Conservation (phyloP, 192 early-diverging fungal genomes). For the Spizellomyces sp. region DNA sequence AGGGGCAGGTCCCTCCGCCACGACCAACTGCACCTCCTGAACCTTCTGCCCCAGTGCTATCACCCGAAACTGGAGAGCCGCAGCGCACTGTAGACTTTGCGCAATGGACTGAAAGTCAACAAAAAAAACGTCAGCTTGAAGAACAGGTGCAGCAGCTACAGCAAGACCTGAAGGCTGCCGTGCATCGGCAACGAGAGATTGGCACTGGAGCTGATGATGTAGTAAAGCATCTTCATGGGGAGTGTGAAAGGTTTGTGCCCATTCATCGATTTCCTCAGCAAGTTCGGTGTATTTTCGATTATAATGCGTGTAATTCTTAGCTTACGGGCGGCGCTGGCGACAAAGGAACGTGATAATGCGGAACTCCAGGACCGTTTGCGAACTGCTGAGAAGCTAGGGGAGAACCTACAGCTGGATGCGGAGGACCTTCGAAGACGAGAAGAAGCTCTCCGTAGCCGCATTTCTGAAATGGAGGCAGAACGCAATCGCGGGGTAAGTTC, state of each 20-base stretch:
- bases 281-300: background rate
- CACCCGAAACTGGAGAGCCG: constrained; percentile 1
- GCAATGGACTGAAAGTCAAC: background rate
- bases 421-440: constrained; percentile 6
- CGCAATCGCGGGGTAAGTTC: constrained; percentile 23
- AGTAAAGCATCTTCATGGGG: constrained; percentile 38
- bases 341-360: constrained; percentile 5
- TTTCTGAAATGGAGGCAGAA: constrained; percentile 28
- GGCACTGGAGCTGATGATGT: constrained; percentile 35
- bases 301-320: background rate
- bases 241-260: constrained; percentile 32
- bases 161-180: constrained; percentile 41
- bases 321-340: background rate
- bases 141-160: constrained; percentile 39
- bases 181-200: constrained; percentile 37
- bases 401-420: constrained; percentile 1
- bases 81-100: constrained; percentile 5
- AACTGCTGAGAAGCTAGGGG: constrained; percentile 3
- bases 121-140: constrained; percentile 28
- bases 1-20: constrained; percentile 8
- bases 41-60: constrained; percentile 12
- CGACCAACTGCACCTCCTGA: constrained; percentile 17
- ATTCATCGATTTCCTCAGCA: background rate
- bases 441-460: constrained; percentile 2
- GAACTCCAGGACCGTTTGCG: constrained; percentile 2